Base-by-base conservation (phyloP, 345 rosid genomes). In the Fremontodendron californicum region DNA sequence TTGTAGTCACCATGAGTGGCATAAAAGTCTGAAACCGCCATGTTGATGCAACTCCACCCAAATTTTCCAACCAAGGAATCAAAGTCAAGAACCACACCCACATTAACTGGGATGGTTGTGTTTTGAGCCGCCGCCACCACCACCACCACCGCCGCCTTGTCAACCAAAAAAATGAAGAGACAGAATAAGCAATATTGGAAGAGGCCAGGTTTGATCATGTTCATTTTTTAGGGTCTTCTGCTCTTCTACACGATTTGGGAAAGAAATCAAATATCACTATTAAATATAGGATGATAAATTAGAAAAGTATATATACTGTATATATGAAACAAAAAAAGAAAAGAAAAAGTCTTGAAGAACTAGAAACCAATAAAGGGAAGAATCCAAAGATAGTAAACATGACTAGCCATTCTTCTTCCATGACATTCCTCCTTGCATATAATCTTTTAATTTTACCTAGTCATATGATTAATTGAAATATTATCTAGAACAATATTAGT, bases 81-180 rank as follows among this genome's bases (percentile, higher is more conserved):
- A 5, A 77, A 4, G 64, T 84, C 85, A 16, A 85, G 80, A 63
- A 85, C 73, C 78, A 84, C 83, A 0, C 87, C 87, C 11, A 82
- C 81, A 0, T 82, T 71, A 23, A 84, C 87, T 15, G 33, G 67
- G 11, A 27, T 42, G 21, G 43, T 16, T 8, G 52, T 23, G 29
- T 35, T 43, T 3, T 42, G 31, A 18, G 55, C 16, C 55, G 18
- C 7, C 8, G 16, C 21, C n/a, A 1, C 21, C 6, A 3, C 3
- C 35, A 3, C 35, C 35, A 33, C 16, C 55, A 51, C 7, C 21
- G 18, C 55, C n/a, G 1, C 21, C 6, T 48, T 48, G 8, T 51
- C 55, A 16, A 51, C 21, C 8, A 51, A 51, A 0, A 51, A 51
- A 51, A 48, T 48, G 52, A 51, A 51, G 55, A 51, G 0, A 51